Conservation (phyloP, 495 filamentous ascomycete species). For the Staphylotrichum tortipilum region DNA sequence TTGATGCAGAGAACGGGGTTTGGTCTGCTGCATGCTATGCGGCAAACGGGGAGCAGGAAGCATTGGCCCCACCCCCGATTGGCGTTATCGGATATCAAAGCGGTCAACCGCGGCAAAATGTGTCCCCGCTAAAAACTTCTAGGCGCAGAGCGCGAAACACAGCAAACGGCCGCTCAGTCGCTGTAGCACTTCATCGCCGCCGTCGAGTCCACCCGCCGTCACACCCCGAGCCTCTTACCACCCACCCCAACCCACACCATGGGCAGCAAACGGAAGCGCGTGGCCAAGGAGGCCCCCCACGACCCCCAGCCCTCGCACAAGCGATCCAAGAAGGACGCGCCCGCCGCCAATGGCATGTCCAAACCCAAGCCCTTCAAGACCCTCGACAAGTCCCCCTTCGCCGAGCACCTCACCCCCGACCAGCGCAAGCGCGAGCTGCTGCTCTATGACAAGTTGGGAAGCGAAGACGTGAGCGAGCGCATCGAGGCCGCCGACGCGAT, state of each 20-base stretch:
- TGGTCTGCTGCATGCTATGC: neutral
- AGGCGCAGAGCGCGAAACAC: neutral
- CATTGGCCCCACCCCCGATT: neutral
- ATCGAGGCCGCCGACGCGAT: conserved; percentile 44
- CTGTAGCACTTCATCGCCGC: too few relatives aligned
- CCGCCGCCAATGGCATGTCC: conserved; percentile 18
- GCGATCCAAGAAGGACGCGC: conserved; percentile 30
- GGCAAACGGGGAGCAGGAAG: too few relatives aligned
- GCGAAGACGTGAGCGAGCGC: conserved; percentile 42
- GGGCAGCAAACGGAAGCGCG: conserved; percentile 38
- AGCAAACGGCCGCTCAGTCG: neutral
- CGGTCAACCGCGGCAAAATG: conserved; percentile 4
- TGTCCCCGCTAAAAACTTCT: conserved; percentile 14
- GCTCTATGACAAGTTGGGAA: conserved; percentile 45
- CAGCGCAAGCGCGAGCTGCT: conserved; percentile 40
- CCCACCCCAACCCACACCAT: conserved; percentile 14
- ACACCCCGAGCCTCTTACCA: neutral
- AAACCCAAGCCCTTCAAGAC: conserved; percentile 19
- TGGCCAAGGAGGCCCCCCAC: conserved; percentile 25
- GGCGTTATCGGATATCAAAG: conserved; percentile 1
- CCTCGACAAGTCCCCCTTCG: conserved; percentile 37
- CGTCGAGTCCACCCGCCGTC: too few relatives aligned
- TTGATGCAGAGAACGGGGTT: conserved; percentile 1
- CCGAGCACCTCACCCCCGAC: conserved; percentile 33
- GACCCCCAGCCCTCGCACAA: conserved; percentile 33